Evolutionary conservation across 495 filamentous ascomycete species (phyloP).

Genomic region (Aspergillus sclerotiicarbonarius): DNA sequence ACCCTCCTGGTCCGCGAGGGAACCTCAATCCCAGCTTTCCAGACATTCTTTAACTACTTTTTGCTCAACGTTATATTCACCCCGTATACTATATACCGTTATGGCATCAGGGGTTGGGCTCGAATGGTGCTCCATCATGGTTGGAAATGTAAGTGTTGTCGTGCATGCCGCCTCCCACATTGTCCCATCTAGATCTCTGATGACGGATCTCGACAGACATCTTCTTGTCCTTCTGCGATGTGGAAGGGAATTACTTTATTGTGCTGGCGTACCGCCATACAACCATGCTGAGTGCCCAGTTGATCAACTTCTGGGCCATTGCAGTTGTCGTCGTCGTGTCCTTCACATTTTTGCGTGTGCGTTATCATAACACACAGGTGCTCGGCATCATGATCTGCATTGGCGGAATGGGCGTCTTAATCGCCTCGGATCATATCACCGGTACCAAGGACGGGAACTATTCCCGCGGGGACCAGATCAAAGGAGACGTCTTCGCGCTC

Average conservation of each 20-base stretch:
- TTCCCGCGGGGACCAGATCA: slow-evolving; percentile 63
- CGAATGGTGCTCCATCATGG: slow-evolving; percentile 64
- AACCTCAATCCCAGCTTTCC: slow-evolving; percentile 93
- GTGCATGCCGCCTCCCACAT: neutral
- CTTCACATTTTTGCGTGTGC: slow-evolving; percentile 75
- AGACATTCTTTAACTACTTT: slow-evolving; percentile 91
- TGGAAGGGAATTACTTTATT: slow-evolving; percentile 96
- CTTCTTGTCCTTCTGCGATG: slow-evolving; percentile 88
- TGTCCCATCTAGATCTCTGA: slow-evolving; percentile 9
- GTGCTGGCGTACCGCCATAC: slow-evolving; percentile 94
- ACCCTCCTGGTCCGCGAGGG: slow-evolving; percentile 63
- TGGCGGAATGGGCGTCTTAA: slow-evolving; percentile 85
- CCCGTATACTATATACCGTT: slow-evolving; percentile 74
- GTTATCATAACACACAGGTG: slow-evolving; percentile 83
- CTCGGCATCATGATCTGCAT: slow-evolving; percentile 85
- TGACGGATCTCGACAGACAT: slow-evolving; percentile 52
- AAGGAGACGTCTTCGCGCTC: slow-evolving; percentile 90
- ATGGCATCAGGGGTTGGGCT: slow-evolving; percentile 71
- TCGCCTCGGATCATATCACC: slow-evolving; percentile 84
- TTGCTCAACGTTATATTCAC: slow-evolving; percentile 82
- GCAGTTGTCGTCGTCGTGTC: slow-evolving; percentile 87
- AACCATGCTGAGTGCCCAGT: slow-evolving; percentile 83
- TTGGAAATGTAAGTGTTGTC: slow-evolving; percentile 68
- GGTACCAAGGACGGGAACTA: slow-evolving; percentile 60
- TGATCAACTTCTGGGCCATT: slow-evolving; percentile 99